Evolutionary conservation across 768 basidiomycete genomes (phyloP), one percentile per base, ranked within the genome.

Genomic region (Gelatoporia subvermispora): DNA sequence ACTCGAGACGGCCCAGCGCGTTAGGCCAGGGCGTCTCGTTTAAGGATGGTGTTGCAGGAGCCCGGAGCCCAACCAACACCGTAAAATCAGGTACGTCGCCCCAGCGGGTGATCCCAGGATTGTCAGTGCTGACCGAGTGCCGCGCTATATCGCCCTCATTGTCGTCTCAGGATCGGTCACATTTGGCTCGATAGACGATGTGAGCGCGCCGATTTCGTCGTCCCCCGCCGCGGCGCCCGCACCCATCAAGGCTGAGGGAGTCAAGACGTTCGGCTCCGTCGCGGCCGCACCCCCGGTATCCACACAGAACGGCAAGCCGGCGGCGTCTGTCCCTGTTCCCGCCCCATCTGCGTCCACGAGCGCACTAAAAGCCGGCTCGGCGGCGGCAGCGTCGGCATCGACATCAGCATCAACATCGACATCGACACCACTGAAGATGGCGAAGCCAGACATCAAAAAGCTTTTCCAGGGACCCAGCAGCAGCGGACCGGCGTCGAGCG

Each of bases 151-250:
- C 31, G 47, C 34, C 47, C 23, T 17, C 40, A 23, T 49, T 49
- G 35, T 44, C 23, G 17, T 41, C 41, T 7, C 53, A 87, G 81
- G 77, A 59, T 80, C 82, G 45, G 84, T 95, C 56, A 87, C 85
- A 43, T 93, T 94, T 72, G 93, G 93, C 59, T 91, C 91, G 41
- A 88, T 93, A 76, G 85, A 91, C 70, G 87, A 90, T 67, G 78
- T 76, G 10, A 65, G 72, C 56, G 82, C 88, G 45, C 77, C 84
- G 52, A 83, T 92, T 59, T 88, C 90, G 31, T 86, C 89, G 40
- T 90, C 89, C 8, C 89, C 91, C 31, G 86, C 88, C 47, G 76
- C 82, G 36, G 71, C 72, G 55, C 79, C 72, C 28, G 28, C 28
- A 49, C 75, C 68, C 55, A 72, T 81, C 62, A 85, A 82, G 72